A percentile compares a stretch with the other conserved stretches of the same genome.
Conservation (phyloP, 805 yeast genomes). For the Pichia kluyveri region DNA sequence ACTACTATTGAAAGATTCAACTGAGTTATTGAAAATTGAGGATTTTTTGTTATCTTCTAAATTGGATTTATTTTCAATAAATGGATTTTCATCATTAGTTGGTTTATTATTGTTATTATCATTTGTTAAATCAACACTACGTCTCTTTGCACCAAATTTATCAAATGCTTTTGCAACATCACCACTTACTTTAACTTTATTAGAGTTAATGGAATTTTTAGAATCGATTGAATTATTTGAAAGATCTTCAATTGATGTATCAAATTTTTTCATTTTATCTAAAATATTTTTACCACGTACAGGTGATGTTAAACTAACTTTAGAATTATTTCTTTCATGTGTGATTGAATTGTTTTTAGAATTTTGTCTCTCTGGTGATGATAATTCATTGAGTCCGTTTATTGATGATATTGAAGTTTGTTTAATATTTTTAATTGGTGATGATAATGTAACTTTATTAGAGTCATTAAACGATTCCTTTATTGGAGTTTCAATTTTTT, state of each 20-base stretch:
- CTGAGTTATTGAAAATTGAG: background rate
- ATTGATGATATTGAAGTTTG: too few species aligned
- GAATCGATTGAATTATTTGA: background rate
- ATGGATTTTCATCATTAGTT: background rate
- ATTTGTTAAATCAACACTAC: conserved; percentile 3
- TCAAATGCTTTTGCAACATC: conserved; percentile 19
- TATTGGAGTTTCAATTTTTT: too few species aligned
- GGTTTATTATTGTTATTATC: background rate
- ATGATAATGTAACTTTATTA: background rate
- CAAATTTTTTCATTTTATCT: conserved; percentile 21
- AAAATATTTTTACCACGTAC: conserved; percentile 13
- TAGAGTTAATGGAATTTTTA: background rate
- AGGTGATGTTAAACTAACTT: conserved; percentile 11
- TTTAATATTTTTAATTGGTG: too few species aligned
- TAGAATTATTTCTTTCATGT: background rate
- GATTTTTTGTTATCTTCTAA: background rate
- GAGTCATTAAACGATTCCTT: too few species aligned
- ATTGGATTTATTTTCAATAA: background rate
- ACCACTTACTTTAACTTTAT: background rate
- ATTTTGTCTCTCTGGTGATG: background rate
- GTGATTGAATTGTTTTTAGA: background rate
- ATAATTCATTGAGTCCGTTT: too few species aligned
- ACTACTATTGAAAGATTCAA: background rate
- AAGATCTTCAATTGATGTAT: conserved; percentile 11
- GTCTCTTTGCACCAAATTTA: conserved; percentile 25